Evolutionary conservation across 2,329 filamentous ascomycete genomes (phyloP).

Genomic region (Sphaerulina vaccinii): DNA sequence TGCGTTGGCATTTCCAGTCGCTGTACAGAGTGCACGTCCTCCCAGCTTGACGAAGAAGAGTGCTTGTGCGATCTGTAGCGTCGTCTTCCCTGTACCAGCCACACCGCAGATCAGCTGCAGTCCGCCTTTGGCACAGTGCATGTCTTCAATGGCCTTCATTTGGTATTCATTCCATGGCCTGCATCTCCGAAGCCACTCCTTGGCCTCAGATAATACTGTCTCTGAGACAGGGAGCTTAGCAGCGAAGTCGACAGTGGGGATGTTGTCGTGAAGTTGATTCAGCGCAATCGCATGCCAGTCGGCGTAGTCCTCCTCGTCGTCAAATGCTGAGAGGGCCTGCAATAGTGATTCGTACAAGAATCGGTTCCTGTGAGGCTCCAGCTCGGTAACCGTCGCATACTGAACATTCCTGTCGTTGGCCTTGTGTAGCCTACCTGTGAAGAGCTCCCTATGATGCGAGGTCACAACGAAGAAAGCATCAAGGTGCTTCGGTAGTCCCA

Average conservation of each 20-base stretch:
- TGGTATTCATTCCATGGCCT: conserved; percentile 4
- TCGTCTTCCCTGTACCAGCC: conserved; percentile 12
- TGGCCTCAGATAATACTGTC: neutral
- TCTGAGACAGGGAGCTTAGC: neutral
- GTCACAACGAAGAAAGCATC: neutral
- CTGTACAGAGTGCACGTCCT: conserved; percentile 5
- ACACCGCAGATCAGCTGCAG: conserved; percentile 1
- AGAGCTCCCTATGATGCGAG: neutral
- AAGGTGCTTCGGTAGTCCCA: neutral
- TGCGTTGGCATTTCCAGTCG: conserved; percentile 7
- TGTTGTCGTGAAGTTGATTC: neutral
- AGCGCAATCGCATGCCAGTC: neutral
- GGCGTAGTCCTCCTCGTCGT: neutral
- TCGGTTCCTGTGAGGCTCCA: neutral
- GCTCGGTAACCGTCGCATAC: neutral
- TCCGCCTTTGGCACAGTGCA: neutral
- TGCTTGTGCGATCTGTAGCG: neutral
- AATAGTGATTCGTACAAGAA: neutral
- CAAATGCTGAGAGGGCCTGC: neutral
- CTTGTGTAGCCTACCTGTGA: neutral
- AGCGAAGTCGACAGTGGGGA: neutral
- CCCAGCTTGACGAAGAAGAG: conserved; percentile 5
- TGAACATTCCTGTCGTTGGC: neutral
- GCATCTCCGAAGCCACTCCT: conserved; percentile 1
- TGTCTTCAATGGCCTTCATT: neutral